phyloP scores from a whole-genome alignment of 176 grass and related monocot species.

The Calamus simplicifolius region DNA sequence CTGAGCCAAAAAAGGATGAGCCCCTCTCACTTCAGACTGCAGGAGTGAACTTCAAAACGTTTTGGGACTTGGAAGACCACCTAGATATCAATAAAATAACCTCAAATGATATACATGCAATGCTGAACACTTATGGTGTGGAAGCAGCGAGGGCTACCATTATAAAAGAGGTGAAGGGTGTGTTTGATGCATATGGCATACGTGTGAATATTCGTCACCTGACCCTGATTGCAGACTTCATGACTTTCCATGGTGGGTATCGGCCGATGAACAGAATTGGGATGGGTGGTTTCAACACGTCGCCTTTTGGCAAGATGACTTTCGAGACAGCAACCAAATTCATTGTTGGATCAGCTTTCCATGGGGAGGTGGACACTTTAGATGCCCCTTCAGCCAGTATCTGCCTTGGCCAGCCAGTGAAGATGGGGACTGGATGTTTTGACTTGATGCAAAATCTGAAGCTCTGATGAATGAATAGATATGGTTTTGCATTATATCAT shows the following conservation, averaged over 20 bases:
- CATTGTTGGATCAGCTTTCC: conserved; percentile 58
- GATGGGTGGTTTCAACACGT: conserved; percentile 57
- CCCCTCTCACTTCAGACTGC: conserved; percentile 30
- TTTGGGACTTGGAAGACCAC: conserved; percentile 48
- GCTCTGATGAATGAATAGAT: neutral
- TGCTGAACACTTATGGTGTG: conserved; percentile 68
- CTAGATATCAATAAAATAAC: conserved; percentile 25
- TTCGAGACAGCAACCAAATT: conserved; percentile 80
- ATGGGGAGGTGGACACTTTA: conserved; percentile 57
- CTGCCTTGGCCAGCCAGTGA: conserved; percentile 73
- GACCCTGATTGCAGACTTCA: conserved; percentile 72
- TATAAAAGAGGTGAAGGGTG: conserved; percentile 45
- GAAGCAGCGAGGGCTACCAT: conserved; percentile 68
- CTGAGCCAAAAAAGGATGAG: conserved; percentile 4
- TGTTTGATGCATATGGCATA: conserved; percentile 62
- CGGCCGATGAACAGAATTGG: conserved; percentile 58
- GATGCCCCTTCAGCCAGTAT: conserved; percentile 62
- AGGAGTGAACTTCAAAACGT: conserved; percentile 59
- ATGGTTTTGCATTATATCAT: no score
- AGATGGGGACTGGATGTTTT: conserved; percentile 66
- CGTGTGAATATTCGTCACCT: conserved; percentile 59
- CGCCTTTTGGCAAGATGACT: conserved; percentile 88
- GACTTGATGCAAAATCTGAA: conserved; percentile 55
- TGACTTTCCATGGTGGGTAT: conserved; percentile 80
- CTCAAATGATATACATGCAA: conserved; percentile 58